A percentile compares a stretch with the other conserved stretches of the same genome.
Evolutionary conservation across 257 asterid genomes (phyloP).

Genomic region (Nicotiana attenuata): DNA sequence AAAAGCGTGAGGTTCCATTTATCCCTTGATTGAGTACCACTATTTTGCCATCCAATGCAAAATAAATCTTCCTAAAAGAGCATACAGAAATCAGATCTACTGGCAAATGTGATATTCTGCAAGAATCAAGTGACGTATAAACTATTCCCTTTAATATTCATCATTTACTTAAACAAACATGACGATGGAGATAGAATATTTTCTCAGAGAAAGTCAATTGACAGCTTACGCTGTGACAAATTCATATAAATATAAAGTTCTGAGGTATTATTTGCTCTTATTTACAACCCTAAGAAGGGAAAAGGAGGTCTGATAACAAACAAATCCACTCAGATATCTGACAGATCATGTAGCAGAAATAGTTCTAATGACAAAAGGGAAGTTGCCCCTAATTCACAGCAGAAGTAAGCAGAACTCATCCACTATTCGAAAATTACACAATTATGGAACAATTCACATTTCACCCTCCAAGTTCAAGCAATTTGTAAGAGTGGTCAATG

Average conservation of each 20-base stretch:
- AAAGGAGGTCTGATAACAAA: background rate
- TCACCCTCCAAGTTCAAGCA: conserved; percentile 6
- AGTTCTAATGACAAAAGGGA: background rate
- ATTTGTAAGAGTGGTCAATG: background rate
- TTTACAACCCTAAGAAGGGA: background rate
- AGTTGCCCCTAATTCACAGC: background rate
- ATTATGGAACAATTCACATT: conserved; percentile 1
- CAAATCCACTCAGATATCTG: background rate
- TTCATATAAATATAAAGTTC: background rate
- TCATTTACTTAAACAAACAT: background rate
- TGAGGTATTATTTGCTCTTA: background rate
- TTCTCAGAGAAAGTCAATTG: background rate
- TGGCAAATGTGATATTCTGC: background rate
- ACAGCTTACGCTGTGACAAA: background rate
- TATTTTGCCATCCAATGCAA: conserved; percentile 98
- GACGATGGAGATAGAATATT: background rate
- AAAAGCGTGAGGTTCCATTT: conserved; percentile 67
- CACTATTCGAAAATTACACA: background rate
- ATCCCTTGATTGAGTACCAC: conserved; percentile 63
- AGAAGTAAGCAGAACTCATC: background rate
- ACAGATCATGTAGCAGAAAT: background rate
- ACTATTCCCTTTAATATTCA: background rate
- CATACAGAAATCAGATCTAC: conserved; percentile 9
- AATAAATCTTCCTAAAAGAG: conserved; percentile 66
- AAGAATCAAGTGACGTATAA: background rate